Conservation (phyloP, 1,284 basidiomycete genomes). For the Apiotrichum porosum region DNA sequence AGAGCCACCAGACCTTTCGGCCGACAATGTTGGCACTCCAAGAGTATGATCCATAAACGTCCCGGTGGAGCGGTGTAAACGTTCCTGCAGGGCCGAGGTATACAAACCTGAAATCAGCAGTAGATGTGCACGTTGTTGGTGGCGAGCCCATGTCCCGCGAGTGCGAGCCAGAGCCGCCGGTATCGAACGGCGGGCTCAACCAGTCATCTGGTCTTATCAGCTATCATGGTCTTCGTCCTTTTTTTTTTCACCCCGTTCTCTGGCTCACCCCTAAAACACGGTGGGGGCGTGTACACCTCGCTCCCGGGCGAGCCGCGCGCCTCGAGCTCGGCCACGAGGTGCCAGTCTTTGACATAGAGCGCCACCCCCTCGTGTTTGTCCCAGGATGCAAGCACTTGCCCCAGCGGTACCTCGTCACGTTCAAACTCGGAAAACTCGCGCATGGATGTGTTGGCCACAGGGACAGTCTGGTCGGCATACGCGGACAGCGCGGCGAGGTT, state of each 20-base stretch:
- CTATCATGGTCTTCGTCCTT: background rate
- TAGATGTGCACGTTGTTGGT: conserved; percentile 5
- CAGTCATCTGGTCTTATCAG: conserved; percentile 51
- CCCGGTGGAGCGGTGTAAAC: conserved; percentile 52
- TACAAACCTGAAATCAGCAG: conserved; percentile 43
- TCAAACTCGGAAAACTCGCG: conserved; percentile 45
- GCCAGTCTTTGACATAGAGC: conserved; percentile 58
- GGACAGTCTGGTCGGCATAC: conserved; percentile 42
- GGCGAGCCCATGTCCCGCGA: conserved; percentile 6
- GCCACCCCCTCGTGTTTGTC: conserved; percentile 20
- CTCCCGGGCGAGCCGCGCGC: conserved; percentile 23
- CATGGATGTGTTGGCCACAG: conserved; percentile 40
- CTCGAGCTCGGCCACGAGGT: conserved; percentile 48
- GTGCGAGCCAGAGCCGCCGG: no score
- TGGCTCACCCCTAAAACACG: conserved; percentile 44
- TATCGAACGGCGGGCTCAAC: conserved; percentile 48
- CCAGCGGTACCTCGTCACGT: conserved; percentile 40
- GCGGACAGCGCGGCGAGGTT: conserved; percentile 24
- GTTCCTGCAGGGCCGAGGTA: conserved; percentile 51
- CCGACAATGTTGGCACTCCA: conserved; percentile 58
- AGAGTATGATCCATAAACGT: conserved; percentile 57
- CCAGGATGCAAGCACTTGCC: conserved; percentile 49
- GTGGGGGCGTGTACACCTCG: conserved; percentile 51
- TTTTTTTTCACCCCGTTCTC: no score
- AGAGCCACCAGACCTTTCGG: conserved; percentile 55